These are phyloP conservation scores for Alternaria sp. DNA, from an alignment of 2,329 filamentous ascomycete genomes.

Conservation along the genomic window DNA sequence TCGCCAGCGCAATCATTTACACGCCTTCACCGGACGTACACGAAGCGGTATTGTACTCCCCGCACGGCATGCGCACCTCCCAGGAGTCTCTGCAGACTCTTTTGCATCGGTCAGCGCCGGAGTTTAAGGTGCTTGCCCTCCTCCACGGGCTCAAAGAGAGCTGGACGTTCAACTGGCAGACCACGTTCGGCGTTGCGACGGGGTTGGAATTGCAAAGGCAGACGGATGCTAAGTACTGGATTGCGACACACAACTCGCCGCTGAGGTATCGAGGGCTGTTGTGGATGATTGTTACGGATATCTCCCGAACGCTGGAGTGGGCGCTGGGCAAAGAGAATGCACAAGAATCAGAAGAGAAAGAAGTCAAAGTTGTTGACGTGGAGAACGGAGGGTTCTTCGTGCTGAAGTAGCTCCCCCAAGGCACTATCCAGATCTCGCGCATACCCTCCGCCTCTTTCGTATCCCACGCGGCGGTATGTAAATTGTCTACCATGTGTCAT, in stretches of 20 bases:
- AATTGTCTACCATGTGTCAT: conserved; percentile 2
- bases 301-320: background rate
- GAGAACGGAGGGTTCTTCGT: background rate
- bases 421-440: background rate
- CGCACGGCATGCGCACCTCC: background rate
- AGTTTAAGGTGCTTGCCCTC: background rate
- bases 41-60: background rate
- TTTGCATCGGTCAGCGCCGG: background rate
- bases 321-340: background rate
- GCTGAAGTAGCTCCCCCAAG: background rate
- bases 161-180: background rate
- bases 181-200: background rate
- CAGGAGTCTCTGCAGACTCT: background rate
- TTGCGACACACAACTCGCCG: background rate
- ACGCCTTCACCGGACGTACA: background rate
- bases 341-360: background rate
- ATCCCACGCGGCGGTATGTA: background rate
- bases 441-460: background rate
- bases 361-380: background rate
- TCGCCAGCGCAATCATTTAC: background rate
- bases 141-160: background rate
- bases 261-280: background rate
- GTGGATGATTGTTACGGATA: background rate
- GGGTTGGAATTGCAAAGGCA: background rate
- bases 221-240: background rate